A percentile compares a stretch with the other conserved stretches of the same genome.
phyloP scores from a whole-genome alignment of 148 eudicot species.

The Vaccinium macrocarpon region DNA sequence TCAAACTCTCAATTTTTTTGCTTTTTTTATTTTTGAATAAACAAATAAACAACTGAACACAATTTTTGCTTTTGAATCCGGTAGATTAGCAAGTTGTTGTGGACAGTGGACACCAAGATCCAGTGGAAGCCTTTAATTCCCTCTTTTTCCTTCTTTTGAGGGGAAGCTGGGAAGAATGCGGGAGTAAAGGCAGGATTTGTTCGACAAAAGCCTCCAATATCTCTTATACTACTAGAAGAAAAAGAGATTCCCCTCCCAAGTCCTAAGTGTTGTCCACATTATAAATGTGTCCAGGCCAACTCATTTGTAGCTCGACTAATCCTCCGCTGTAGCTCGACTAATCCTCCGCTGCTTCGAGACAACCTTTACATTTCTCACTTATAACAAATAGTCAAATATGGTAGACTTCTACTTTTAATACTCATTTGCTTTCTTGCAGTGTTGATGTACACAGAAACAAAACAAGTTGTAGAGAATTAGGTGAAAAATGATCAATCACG shows the following conservation, averaged over 20 bases:
- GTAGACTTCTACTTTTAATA: background rate
- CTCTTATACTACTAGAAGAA: background rate
- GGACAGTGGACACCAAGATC: background rate
- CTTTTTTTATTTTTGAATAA: background rate
- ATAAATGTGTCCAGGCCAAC: too few relatives aligned
- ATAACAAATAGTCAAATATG: background rate
- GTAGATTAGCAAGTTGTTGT: background rate
- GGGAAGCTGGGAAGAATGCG: background rate
- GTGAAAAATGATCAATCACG: too few relatives aligned
- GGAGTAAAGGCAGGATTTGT: background rate
- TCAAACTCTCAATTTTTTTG: background rate
- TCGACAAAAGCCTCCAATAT: constrained; percentile 2
- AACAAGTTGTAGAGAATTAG: too few relatives aligned
- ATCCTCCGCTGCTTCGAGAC: too few relatives aligned
- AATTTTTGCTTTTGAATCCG: background rate
- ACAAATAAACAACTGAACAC: background rate
- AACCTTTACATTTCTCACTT: background rate
- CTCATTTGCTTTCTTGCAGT: background rate
- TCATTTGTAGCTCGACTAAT: too few relatives aligned
- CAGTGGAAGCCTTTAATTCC: background rate
- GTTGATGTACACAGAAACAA: too few relatives aligned
- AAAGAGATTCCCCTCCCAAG: background rate
- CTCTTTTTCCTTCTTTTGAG: constrained; percentile 11
- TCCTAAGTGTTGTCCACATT: background rate
- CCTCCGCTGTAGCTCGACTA: too few relatives aligned